Evolutionary conservation across 1,284 basidiomycete genomes (phyloP).

Genomic region (Agroathelia rolfsii): DNA sequence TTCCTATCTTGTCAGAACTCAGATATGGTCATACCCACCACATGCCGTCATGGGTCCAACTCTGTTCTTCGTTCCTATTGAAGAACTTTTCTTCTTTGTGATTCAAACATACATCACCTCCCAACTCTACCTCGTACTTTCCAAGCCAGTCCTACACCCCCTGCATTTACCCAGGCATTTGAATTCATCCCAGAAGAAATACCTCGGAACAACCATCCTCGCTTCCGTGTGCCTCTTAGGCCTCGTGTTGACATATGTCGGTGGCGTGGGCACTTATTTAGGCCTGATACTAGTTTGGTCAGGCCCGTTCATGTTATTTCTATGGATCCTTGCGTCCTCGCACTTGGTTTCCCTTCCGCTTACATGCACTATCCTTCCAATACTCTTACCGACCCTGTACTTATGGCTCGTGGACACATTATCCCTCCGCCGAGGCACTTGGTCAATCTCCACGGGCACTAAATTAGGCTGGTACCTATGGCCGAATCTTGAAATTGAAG

Average conservation of each 20-base stretch:
- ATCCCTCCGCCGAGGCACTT: conserved; percentile 17
- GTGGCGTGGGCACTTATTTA: conserved; percentile 14
- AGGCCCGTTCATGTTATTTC: conserved; percentile 14
- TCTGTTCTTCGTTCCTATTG: conserved; percentile 16
- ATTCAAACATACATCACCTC: conserved; percentile 21
- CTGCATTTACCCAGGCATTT: conserved; percentile 11
- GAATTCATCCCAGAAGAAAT: too few species aligned
- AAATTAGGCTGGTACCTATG: conserved; percentile 13
- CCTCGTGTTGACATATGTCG: conserved; percentile 9
- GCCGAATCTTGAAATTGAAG: conserved; percentile 16
- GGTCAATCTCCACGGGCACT: conserved; percentile 18
- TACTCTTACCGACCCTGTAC: conserved; percentile 16
- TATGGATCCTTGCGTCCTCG: conserved; percentile 12
- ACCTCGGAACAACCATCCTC: conserved; percentile 3
- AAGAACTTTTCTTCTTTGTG: conserved; percentile 22
- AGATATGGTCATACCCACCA: conserved; percentile 17
- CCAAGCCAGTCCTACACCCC: conserved; percentile 15
- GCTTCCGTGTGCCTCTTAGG: conserved; percentile 9
- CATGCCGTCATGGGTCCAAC: conserved; percentile 14
- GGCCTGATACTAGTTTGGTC: conserved; percentile 18
- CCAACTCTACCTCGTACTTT: conserved; percentile 15
- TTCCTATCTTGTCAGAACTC: conserved; percentile 16
- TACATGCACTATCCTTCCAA: conserved; percentile 8
- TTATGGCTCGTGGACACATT: conserved; percentile 18
- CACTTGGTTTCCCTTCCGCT: conserved; percentile 1